A percentile compares a stretch with the other conserved stretches of the same genome.
Evolutionary conservation across 2,329 filamentous ascomycete species (phyloP).

Genomic region (Hypoxylon sp.): DNA sequence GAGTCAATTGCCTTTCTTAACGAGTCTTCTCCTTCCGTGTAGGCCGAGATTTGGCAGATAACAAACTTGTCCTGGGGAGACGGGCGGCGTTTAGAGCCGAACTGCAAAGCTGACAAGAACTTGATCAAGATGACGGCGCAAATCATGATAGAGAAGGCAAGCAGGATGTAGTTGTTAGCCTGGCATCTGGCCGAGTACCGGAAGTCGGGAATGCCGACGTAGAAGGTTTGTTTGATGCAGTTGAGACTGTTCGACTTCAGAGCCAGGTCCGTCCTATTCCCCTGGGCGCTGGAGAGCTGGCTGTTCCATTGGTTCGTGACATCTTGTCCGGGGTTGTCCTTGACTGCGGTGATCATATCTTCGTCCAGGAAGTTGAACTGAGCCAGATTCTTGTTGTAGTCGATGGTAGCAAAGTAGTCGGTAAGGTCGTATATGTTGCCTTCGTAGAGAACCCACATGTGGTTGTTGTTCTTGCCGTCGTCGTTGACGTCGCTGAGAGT

Average conservation of each 20-base stretch:
- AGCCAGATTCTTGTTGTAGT: constrained; percentile 60
- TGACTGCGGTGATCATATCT: constrained; percentile 72
- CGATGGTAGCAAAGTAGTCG: constrained; percentile 84
- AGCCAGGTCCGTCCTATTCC: constrained; percentile 60
- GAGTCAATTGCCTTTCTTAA: constrained; percentile 93
- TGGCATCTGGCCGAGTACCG: constrained; percentile 77
- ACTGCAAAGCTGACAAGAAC: constrained; percentile 91
- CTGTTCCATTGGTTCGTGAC: constrained; percentile 72
- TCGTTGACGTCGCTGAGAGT: constrained; percentile 64
- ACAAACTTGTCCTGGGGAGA: constrained; percentile 97
- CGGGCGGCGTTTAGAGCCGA: constrained; percentile 89
- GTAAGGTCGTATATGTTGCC: constrained; percentile 86
- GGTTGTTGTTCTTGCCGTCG: constrained; percentile 71
- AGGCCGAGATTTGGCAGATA: constrained; percentile 96
- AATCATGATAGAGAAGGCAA: constrained; percentile 86
- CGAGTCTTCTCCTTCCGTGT: constrained; percentile 97
- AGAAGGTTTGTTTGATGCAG: constrained; percentile 86
- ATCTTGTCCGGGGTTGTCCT: constrained; percentile 79
- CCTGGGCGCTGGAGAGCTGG: constrained; percentile 56
- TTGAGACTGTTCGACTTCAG: constrained; percentile 71
- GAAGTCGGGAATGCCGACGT: constrained; percentile 85
- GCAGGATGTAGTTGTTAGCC: constrained; percentile 88
- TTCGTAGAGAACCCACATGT: constrained; percentile 82
- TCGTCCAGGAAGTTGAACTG: constrained; percentile 76
- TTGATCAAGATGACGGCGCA: constrained; percentile 83